Evolutionary conservation across 208 protist genomes (phyloP), one percentile per base, ranked within the genome.

Genomic region (Balamuthia mandrillaris): DNA sequence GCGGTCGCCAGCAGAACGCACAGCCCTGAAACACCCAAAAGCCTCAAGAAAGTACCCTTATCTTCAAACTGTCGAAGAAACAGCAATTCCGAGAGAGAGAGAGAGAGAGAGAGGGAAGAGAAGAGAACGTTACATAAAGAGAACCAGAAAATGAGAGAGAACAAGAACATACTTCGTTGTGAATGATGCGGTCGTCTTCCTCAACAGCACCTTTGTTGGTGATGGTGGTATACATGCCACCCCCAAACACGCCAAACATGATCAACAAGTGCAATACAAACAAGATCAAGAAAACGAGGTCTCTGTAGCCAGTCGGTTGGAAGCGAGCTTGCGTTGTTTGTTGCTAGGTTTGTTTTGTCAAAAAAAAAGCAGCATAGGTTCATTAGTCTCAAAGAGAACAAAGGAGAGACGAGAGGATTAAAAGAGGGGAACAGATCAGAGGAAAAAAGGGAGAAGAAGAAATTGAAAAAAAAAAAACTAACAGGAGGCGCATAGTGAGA

Each of bases 241-340:
- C 27, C 39, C 52, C 21, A 33, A 82, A 82, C 51, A 82, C 65
- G 75, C 21, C 75, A 37, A 7, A 31, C 3, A 65, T 54, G 0
- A 42, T 24, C 52, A 82, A 29, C 5, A 82, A 35, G 41, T 82
- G 75, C 33, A 65, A 14, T n/a, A 82, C 16, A 37, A 82, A 82
- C 27, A 54, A 45, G 33, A 82, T 45, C 35, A 47, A 65, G 39
- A 82, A 82, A 2, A 54, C 16, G n/a, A 82, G 31, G 21, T 82
- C 75, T 47, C 75, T 45, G 56, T 42, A 82, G 75, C 75, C 75
- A 33, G 27, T 39, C 2, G 75, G 75, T 27, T 61, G 47, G 37
- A 82, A 82, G n/a, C n/a, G n/a, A n/a, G n/a, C n/a, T n/a, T n/a
- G n/a, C n/a, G n/a, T n/a, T n/a, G n/a, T n/a, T n/a, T n/a, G n/a